These are phyloP conservation scores for Viola pubescens DNA, from an alignment of 441 rosid genomes.

Conservation along the genomic window DNA sequence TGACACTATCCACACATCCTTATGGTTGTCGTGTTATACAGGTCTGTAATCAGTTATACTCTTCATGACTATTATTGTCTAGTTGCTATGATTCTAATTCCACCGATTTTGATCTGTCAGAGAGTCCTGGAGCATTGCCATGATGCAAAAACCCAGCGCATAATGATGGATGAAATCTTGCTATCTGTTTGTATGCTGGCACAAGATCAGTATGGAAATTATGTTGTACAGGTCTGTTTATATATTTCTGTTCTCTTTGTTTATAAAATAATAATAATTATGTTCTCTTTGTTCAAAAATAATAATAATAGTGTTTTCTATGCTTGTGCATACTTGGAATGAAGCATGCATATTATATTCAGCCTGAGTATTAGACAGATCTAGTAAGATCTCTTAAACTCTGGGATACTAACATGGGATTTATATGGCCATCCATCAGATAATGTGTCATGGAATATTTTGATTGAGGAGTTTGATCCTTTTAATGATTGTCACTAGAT, in stretches of 20 bases:
- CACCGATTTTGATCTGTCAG: conserved; percentile 32
- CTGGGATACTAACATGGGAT: too few species aligned
- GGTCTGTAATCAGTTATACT: conserved; percentile 22
- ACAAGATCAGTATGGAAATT: conserved; percentile 77
- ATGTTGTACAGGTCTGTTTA: conserved; percentile 68
- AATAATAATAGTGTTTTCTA: too few species aligned
- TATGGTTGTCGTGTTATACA: conserved; percentile 88
- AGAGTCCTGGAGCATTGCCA: conserved; percentile 74
- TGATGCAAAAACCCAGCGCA: conserved; percentile 47
- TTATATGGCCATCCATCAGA: too few species aligned
- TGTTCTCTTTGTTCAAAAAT: too few species aligned
- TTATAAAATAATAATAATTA: too few species aligned
- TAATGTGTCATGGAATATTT: not conserved
- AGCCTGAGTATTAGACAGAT: too few species aligned
- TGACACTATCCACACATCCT: conserved; percentile 65
- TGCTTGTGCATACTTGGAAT: too few species aligned
- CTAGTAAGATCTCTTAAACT: too few species aligned
- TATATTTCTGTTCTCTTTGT: too few species aligned
- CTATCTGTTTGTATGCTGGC: conserved; percentile 65
- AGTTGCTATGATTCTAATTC: not conserved
- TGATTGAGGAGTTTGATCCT: not conserved
- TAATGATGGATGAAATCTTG: conserved; percentile 62
- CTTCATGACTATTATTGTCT: not conserved
- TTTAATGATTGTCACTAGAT: not conserved
- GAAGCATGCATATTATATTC: too few species aligned